Evolutionary conservation across 495 filamentous ascomycete genomes (phyloP), one percentile per base, ranked within the genome.

Genomic region (Neurospora intermedia): DNA sequence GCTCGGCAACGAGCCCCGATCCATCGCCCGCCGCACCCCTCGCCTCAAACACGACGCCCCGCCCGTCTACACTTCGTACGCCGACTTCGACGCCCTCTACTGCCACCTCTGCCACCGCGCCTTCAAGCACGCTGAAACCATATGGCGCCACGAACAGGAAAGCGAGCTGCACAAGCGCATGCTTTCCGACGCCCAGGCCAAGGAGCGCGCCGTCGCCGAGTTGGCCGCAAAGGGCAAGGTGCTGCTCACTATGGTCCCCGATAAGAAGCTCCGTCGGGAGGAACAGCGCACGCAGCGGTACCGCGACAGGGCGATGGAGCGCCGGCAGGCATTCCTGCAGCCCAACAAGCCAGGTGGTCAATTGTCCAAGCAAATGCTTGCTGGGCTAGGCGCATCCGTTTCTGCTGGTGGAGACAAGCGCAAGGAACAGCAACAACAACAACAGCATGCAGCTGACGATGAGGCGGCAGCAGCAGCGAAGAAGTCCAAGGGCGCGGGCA

Each of bases 291-390:
- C 87, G 74, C 80, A 81, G 9, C 85, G 81, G 70, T 97, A 97
- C 78, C 89, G 94, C 45, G 94, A 97, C 73, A 91, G 94, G 66
- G 94, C 94, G 2, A 90, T 88, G 73, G 94, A 96, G 80, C 88
- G 94, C 7, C 88, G 94, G n/a, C 76, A 90, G 74, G 91, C 88
- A 4, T 94, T 92, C 75, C 89, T 90, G n/a, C 89, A 89, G 70
- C 85, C 88, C 3, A 91, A 88, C 35, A 82, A 82, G 69, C 79
- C 83, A 10, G 41, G 76, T 23, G 41, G 62, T 13, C 62, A 70
- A 13, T 38, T 66, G 9, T 66, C 27, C 27, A 31, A 43, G 27
- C 18, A 35, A n/a, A 9, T 54, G 16, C 31, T 46, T 69, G 62
- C 39, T 16, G 45, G 31, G 15, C 6, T 66, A 38, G 54, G 54